Evolutionary conservation across 768 basidiomycete genomes (phyloP), one percentile per base, ranked within the genome.

Genomic region (Boletus insuetus): DNA sequence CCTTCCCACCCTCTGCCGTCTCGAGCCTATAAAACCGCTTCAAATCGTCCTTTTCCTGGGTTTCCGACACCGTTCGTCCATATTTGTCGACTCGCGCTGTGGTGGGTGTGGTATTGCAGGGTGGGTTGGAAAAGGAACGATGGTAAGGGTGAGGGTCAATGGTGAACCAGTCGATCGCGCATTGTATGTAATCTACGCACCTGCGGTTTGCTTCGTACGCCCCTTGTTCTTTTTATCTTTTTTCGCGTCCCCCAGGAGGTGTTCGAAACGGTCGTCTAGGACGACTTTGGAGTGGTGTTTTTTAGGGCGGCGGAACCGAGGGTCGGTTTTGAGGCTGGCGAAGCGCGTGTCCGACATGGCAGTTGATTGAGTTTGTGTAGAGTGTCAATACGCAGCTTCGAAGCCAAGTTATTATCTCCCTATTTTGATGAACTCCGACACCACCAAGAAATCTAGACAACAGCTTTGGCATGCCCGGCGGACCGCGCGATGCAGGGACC

Each of bases 181-280:
- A 37, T 17, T 3, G 12, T 26, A 22, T 7, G n/a, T n/a, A 11
- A 64, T 6, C 5, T 24, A 24, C 66, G 59, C 41, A 62, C 64
- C 53, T 0, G 50, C 11, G 53, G 73, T 71, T 58, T 67, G 64
- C 51, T 65, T 69, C 4, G 29, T 13, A 62, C 34, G 13, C 34
- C 77, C 76, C 56, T 64, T 68, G 29, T 47, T 51, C 67, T 79
- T 78, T 60, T 68, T 51, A 46, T 68, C 74, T 41, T 63, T 67
- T 54, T 78, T 77, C 52, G 71, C 75, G 14, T 77, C 73, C 54
- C 80, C 75, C 42, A 98, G 83, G 19, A 97, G 79, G 51, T 79
- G 75, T 70, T 88, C 91, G 80, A 98, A 99, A 22, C 97, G 86
- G 12, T 94, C 86, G 69, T 99, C 97, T 37, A 98, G 82, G 50